These are phyloP conservation scores for Amauroascus verrucosus DNA, from an alignment of 2,329 filamentous ascomycete species.

Conservation along the genomic window DNA sequence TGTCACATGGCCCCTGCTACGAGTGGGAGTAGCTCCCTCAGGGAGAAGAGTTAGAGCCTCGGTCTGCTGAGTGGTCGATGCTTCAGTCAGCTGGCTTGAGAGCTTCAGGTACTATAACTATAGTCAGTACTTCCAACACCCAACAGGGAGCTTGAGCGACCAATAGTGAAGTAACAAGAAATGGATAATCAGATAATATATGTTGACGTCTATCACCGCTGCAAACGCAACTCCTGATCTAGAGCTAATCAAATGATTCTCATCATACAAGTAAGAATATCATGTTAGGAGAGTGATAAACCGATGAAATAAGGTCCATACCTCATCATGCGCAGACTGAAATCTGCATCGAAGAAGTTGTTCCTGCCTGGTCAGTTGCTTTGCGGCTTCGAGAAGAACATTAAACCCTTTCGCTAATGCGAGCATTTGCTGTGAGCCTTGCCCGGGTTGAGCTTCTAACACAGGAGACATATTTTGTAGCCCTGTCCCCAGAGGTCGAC, in stretches of 20 bases:
- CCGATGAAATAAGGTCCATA: slow-evolving; percentile 21
- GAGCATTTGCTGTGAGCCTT: slow-evolving; percentile 27
- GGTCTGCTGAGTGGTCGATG: slow-evolving; percentile 14
- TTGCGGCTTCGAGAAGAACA: slow-evolving; percentile 34
- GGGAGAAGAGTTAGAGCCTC: background rate
- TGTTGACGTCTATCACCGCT: slow-evolving; percentile 54
- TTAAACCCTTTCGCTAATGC: slow-evolving; percentile 33
- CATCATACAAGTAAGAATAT: slow-evolving; percentile 33
- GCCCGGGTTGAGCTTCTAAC: slow-evolving; percentile 22
- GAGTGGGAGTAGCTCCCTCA: background rate
- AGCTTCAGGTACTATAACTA: slow-evolving; percentile 28
- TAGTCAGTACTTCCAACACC: background rate
- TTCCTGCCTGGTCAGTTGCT: slow-evolving; percentile 32
- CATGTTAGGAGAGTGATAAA: background rate
- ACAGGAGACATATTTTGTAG: background rate
- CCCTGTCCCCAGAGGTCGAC: background rate
- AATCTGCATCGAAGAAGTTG: slow-evolving; percentile 30
- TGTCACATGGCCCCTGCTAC: background rate
- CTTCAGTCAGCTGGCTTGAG: slow-evolving; percentile 24
- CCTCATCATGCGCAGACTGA: slow-evolving; percentile 33
- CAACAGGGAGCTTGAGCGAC: background rate
- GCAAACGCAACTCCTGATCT: slow-evolving; percentile 62
- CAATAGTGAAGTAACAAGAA: slow-evolving; percentile 12
- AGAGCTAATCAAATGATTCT: slow-evolving; percentile 64
- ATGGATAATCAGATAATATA: slow-evolving; percentile 44